A percentile compares a stretch with the other conserved stretches of the same genome.
phyloP scores from a whole-genome alignment of 176 grass and related monocot species.

The Oryza officinalis region DNA sequence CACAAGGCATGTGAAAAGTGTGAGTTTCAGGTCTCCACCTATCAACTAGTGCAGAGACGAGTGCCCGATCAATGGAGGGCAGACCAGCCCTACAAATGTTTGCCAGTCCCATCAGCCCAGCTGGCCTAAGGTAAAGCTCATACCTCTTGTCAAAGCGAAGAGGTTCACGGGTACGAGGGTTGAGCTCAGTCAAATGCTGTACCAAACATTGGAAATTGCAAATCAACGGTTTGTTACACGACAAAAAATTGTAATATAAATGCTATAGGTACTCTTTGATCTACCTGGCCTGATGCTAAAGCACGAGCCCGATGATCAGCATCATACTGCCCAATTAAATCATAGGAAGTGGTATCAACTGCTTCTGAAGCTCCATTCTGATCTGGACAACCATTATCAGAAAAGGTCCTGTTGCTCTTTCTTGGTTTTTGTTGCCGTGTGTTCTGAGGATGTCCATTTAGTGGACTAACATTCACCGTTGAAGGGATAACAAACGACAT shows the following conservation, averaged over 20 bases:
- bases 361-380: conserved; percentile 11
- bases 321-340: conserved; percentile 41
- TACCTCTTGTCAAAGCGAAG: conserved; percentile 42
- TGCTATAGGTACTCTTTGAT: background rate
- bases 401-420: background rate
- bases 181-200: conserved; percentile 43
- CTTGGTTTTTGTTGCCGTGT: background rate
- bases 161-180: conserved; percentile 39
- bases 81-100: conserved; percentile 41
- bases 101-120: conserved; percentile 38
- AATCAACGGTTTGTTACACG: background rate
- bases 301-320: conserved; percentile 34
- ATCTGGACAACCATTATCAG: conserved; percentile 12
- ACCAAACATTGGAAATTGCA: conserved; percentile 4
- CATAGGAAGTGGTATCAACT: conserved; percentile 1
- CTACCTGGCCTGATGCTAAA: conserved; percentile 46
- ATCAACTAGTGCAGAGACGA: conserved; percentile 44
- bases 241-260: background rate
- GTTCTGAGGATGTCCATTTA: background rate
- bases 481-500: background rate
- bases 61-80: conserved; percentile 48
- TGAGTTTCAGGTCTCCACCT: conserved; percentile 46
- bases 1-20: conserved; percentile 52
- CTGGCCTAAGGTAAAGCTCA: conserved; percentile 37
- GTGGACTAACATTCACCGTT: background rate